Percentiles rank a stretch among this genome's conserved stretches.
phyloP scores from a whole-genome alignment of 164 flowering plant species.

The Macadamia integrifolia region DNA sequence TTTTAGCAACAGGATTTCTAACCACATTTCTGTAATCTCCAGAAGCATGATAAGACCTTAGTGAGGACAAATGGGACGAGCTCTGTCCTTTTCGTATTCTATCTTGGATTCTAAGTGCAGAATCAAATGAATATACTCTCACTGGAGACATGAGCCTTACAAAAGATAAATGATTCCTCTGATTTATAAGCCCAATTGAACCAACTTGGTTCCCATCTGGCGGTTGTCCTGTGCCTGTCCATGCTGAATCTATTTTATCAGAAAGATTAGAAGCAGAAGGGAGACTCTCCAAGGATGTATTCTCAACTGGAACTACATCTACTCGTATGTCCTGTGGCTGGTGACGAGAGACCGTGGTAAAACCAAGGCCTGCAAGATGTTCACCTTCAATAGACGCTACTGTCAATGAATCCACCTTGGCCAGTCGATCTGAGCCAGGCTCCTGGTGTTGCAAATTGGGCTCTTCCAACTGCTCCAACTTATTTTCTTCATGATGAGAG shows the following conservation, averaged over 20 bases:
- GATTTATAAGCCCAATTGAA: conserved; percentile 18
- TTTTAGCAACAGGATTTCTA: conserved; percentile 57
- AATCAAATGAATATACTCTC: conserved; percentile 89
- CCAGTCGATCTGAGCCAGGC: conserved; percentile 10
- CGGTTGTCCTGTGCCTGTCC: conserved; percentile 66
- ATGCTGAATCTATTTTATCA: conserved; percentile 85
- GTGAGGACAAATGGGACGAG: conserved; percentile 49
- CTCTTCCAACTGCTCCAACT: conserved; percentile 19
- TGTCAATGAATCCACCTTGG: conserved; percentile 6
- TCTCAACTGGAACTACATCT: conserved; percentile 25
- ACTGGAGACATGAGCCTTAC: conserved; percentile 47
- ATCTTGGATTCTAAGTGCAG: conserved; percentile 68
- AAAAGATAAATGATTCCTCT: conserved; percentile 30
- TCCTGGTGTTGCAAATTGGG: conserved; percentile 15
- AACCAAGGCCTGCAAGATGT: conserved; percentile 18
- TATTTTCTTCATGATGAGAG: conserved; percentile 25
- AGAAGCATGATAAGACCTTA: conserved; percentile 82
- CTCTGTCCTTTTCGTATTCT: conserved; percentile 44
- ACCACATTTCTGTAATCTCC: conserved; percentile 70
- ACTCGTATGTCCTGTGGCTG: conserved; percentile 21
- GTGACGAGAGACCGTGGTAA: conserved; percentile 12
- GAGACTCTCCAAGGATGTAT: conserved; percentile 21
- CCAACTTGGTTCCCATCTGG: conserved; percentile 26
- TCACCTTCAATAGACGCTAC: neutral
- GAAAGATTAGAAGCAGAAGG: conserved; percentile 57